Evolutionary conservation across 2,329 filamentous ascomycete species (phyloP), one percentile per base, ranked within the genome.

Genomic region (Nannizziopsis barbatae): DNA sequence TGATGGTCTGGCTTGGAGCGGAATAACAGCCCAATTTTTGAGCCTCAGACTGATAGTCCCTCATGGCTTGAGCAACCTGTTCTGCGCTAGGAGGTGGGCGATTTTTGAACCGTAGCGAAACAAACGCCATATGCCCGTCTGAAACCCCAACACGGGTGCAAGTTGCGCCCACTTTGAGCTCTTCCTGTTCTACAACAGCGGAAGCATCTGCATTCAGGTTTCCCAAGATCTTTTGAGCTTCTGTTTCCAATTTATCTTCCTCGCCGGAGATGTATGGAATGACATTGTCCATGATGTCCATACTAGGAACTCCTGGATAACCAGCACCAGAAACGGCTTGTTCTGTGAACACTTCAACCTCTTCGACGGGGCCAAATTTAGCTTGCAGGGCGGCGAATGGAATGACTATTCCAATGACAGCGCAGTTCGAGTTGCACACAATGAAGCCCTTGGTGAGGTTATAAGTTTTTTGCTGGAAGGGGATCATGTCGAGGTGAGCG

Each of bases 341-440:
- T 76, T 95, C 81, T 38, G 92, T 96, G 58, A 95, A 88, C 45
- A 96, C 86, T 53, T 86, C 83, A 57, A 95, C 84, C 59, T 75
- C 70, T 55, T 77, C 74, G 27, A 83, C 73, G n/a, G 83, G 81
- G 39, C 90, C 92, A 60, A 96, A 95, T 58, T 79, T 81, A 45
- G 82, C 79, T 66, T 94, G 85, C 32, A 96, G 79, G 12, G 90
- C 90, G 9, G 88, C 88, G 62, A 95, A 90, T 18, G 92, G 92
- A 54, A 95, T 93, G 52, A 95, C 90, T 50, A 96, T 80, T 42
- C 90, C 90, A 60, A 96, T 95, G 61, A 95, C 90, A 49, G 90
- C 90, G 71, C 92, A 98, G 72, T 96, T 96, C 56, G 87, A 94
- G 73, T 96, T 96, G 77, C 90, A 96, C 52, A 95, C 87, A 33